Conservation (phyloP, 176 grass and related monocot species). For the Oryza longistaminata region DNA sequence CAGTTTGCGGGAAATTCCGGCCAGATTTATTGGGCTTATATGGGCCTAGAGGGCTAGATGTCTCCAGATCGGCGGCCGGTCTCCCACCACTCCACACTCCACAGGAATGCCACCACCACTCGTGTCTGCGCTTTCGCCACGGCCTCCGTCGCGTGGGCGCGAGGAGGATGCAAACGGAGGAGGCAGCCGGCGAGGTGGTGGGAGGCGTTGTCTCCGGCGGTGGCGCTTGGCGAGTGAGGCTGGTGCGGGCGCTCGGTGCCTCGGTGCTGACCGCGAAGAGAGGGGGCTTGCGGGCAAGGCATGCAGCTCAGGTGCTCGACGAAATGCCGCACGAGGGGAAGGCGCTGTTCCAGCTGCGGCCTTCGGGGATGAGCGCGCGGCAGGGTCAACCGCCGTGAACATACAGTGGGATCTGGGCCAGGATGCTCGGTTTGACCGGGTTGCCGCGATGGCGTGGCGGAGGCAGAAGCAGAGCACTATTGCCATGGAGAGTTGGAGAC, state of each 20-base stretch:
- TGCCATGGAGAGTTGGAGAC: neutral
- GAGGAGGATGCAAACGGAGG: neutral
- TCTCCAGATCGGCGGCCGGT: too few relatives aligned
- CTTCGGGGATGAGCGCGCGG: neutral
- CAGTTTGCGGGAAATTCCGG: too few relatives aligned
- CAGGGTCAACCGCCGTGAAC: neutral
- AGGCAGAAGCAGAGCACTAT: neutral
- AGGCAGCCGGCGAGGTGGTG: neutral
- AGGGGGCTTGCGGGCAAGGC: neutral
- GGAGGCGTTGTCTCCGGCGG: neutral
- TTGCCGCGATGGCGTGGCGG: neutral
- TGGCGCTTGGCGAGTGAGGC: neutral
- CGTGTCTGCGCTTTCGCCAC: neutral
- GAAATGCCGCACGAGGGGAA: neutral
- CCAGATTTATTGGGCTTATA: too few relatives aligned
- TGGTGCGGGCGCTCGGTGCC: too few relatives aligned
- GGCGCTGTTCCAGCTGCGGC: neutral
- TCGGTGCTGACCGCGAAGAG: too few relatives aligned
- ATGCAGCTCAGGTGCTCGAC: conserved; percentile 3
- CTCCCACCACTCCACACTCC: too few relatives aligned
- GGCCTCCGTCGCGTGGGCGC: neutral
- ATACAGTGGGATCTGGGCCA: neutral
- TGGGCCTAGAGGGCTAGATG: too few relatives aligned
- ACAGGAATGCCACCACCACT: too few relatives aligned
- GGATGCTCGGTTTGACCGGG: neutral